Conservation (phyloP, 371 early-diverging fungal species). For the Apophysomyces ossiformis region DNA sequence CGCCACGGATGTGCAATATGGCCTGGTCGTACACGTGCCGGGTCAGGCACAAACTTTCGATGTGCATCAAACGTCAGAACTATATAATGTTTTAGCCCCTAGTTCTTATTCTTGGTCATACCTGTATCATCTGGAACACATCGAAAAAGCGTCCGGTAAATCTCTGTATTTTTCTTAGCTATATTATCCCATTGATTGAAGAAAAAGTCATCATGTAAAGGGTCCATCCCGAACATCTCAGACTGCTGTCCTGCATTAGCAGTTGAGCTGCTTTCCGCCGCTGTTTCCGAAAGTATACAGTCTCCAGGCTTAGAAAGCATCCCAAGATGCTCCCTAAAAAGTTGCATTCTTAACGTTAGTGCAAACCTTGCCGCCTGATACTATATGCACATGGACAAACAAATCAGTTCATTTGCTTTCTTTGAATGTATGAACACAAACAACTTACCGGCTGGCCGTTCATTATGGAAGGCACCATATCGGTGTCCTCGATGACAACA, state of each 20-base stretch:
- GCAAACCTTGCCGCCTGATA: slow-evolving; percentile 76
- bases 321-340: slow-evolving; percentile 89
- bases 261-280: neutral
- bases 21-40: slow-evolving; percentile 49
- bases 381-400: slow-evolving; percentile 21
- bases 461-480: slow-evolving; percentile 71
- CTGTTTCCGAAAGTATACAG: neutral
- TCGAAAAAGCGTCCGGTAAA: slow-evolving; percentile 78
- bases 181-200: slow-evolving; percentile 64
- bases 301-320: slow-evolving; percentile 35
- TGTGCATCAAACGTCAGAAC: slow-evolving; percentile 59
- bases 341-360: slow-evolving; percentile 66
- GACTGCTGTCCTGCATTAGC: slow-evolving; percentile 11
- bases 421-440: neutral
- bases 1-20: slow-evolving; percentile 59
- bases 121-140: slow-evolving; percentile 87
- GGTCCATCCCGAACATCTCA: slow-evolving; percentile 69
- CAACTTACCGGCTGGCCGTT: slow-evolving; percentile 63
- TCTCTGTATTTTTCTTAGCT: slow-evolving; percentile 69
- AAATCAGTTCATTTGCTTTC: neutral
- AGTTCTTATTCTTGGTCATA: slow-evolving; percentile 13
- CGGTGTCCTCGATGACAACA: slow-evolving; percentile 77
- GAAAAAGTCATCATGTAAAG: slow-evolving; percentile 68
- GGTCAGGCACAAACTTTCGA: slow-evolving; percentile 60
- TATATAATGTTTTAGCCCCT: slow-evolving; percentile 13